Percentiles rank a stretch among this genome's conserved stretches.
These are phyloP conservation scores for Piper longum DNA, from an alignment of 164 flowering plant species.

Conservation along the genomic window DNA sequence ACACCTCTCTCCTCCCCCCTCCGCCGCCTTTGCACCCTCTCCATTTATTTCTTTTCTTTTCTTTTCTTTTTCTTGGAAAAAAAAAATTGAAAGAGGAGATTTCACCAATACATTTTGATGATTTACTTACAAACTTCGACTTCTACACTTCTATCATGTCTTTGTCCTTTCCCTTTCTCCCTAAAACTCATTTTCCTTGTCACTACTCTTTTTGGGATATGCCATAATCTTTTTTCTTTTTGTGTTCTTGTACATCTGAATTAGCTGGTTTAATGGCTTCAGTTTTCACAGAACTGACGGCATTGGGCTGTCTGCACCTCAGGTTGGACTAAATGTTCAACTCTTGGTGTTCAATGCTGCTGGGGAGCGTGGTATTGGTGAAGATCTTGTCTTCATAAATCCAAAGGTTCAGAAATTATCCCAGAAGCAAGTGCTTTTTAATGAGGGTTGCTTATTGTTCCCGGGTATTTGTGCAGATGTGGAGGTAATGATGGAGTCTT, in stretches of 20 bases:
- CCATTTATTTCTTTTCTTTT: no score
- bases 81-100: no score
- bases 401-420: constrained; percentile 63
- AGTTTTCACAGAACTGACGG: constrained; percentile 85
- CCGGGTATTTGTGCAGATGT: constrained; percentile 89
- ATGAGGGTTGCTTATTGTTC: constrained; percentile 95
- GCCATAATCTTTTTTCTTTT: no score
- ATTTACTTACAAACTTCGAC: neutral
- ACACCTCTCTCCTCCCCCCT: no score
- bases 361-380: constrained; percentile 85
- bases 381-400: constrained; percentile 86
- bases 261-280: no score
- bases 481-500: constrained; percentile 27
- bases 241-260: constrained; percentile 22
- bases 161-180: neutral
- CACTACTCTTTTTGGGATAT: neutral
- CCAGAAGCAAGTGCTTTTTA: constrained; percentile 37
- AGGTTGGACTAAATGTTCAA: constrained; percentile 87
- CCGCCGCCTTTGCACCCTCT: no score
- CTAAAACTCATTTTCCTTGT: neutral
- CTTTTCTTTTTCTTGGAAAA: no score
- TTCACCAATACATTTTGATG: no score
- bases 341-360: constrained; percentile 90
- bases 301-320: constrained; percentile 97
- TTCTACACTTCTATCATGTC: neutral